phyloP scores from a whole-genome alignment of 169 alveolate species.

The Theileria equi region DNA sequence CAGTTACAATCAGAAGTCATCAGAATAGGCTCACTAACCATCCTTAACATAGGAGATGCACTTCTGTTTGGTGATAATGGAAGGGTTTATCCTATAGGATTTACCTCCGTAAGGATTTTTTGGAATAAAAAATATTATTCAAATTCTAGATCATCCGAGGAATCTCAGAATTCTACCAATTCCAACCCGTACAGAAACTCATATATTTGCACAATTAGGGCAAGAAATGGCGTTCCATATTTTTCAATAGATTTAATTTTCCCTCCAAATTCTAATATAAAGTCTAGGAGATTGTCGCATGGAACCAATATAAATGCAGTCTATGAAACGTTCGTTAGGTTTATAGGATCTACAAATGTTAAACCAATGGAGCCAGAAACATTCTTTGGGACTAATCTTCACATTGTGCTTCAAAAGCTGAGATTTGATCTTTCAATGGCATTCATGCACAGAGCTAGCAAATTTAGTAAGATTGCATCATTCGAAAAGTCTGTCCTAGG shows the following conservation, averaged over 20 bases:
- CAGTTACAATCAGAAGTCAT: no score
- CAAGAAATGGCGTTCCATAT: slow-evolving; percentile 12
- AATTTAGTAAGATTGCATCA: slow-evolving; percentile 8
- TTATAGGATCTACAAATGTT: not conserved
- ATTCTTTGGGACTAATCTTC: slow-evolving; percentile 38
- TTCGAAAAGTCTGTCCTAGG: slow-evolving; percentile 24
- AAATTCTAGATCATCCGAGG: slow-evolving; percentile 14
- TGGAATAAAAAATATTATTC: slow-evolving; percentile 52
- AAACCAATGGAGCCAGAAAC: not conserved
- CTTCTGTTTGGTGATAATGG: slow-evolving; percentile 56
- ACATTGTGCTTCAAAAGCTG: slow-evolving; percentile 38
- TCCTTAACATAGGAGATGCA: slow-evolving; percentile 64
- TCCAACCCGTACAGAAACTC: slow-evolving; percentile 28
- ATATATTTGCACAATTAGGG: slow-evolving; percentile 43
- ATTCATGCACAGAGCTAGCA: slow-evolving; percentile 5
- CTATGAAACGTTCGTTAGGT: not conserved
- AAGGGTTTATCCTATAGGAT: slow-evolving; percentile 65
- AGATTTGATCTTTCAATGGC: slow-evolving; percentile 9
- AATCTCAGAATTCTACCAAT: slow-evolving; percentile 29
- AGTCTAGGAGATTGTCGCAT: not conserved
- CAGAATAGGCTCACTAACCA: slow-evolving; percentile 60
- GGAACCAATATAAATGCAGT: slow-evolving; percentile 10
- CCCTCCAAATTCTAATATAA: not conserved
- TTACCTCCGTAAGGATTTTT: slow-evolving; percentile 60
- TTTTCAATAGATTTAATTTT: slow-evolving; percentile 20